Evolutionary conservation across 768 basidiomycete genomes (phyloP).

Genomic region (Coprinellus aureogranulatus): DNA sequence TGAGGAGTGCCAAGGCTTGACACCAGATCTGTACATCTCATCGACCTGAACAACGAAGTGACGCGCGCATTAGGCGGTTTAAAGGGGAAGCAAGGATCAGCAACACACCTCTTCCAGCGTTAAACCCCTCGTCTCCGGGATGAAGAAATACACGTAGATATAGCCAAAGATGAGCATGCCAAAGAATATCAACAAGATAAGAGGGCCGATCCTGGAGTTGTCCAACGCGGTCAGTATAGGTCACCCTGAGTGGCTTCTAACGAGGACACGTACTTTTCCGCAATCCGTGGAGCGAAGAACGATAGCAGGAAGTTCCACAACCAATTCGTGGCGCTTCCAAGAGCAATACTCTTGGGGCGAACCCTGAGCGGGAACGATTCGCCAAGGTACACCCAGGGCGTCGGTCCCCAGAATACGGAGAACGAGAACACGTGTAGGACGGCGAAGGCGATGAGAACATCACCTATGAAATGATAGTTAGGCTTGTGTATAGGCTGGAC

Average conservation of each 20-base stretch:
- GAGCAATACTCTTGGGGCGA: constrained; percentile 72
- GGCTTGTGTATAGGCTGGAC: too few species aligned
- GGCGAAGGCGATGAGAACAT: constrained; percentile 70
- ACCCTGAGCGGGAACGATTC: constrained; percentile 83
- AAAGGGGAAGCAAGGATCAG: constrained; percentile 1
- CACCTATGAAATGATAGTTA: too few species aligned
- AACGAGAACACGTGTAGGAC: constrained; percentile 74
- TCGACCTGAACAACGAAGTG: constrained; percentile 48
- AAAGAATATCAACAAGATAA: constrained; percentile 76
- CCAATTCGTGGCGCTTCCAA: constrained; percentile 58
- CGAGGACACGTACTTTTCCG: constrained; percentile 39
- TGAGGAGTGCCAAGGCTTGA: constrained; percentile 65
- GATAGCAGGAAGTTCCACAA: constrained; percentile 75
- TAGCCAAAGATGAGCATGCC: constrained; percentile 70
- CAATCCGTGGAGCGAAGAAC: constrained; percentile 71
- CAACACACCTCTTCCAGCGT: constrained; percentile 62
- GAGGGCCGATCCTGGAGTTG: constrained; percentile 56
- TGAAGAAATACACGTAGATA: constrained; percentile 69
- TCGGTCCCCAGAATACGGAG: constrained; percentile 76
- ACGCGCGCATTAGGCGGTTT: background rate
- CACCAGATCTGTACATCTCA: constrained; percentile 66
- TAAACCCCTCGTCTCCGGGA: constrained; percentile 81
- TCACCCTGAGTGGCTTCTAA: background rate
- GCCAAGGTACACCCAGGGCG: constrained; percentile 43
- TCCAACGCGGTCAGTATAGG: constrained; percentile 1